phyloP scores from a whole-genome alignment of 176 grass and related monocot species.

The Oryza rufipogon region DNA sequence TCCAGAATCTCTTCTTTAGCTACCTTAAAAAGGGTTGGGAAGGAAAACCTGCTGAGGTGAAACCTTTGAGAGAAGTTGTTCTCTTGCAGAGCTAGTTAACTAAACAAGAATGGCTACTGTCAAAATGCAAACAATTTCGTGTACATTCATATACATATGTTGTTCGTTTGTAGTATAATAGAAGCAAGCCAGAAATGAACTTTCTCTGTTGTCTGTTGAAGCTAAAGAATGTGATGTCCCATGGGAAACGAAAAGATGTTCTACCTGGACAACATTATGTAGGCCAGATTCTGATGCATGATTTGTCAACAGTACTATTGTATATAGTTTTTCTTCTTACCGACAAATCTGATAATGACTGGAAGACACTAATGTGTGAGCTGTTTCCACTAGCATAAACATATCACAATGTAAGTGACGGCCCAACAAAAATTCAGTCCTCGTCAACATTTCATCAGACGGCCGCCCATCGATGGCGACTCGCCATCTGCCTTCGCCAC shows the following conservation, averaged over 20 bases:
- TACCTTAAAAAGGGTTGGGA: conserved; percentile 33
- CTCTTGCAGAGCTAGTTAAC: conserved; percentile 16
- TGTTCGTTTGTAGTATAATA: conserved; percentile 43
- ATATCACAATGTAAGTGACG: conserved; percentile 37
- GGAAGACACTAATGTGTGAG: conserved; percentile 18
- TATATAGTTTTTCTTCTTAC: conserved; percentile 10
- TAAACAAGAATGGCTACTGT: conserved; percentile 21
- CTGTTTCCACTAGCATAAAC: conserved; percentile 40
- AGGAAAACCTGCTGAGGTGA: conserved; percentile 31
- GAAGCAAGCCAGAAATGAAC: conserved; percentile 1
- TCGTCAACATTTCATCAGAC: conserved; percentile 22
- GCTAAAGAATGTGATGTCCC: conserved; percentile 1
- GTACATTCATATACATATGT: conserved; percentile 39
- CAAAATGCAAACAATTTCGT: conserved; percentile 20
- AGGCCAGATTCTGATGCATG: neutral
- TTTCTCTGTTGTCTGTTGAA: neutral
- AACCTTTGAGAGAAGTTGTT: conserved; percentile 30
- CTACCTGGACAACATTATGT: neutral
- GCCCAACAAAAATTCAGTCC: conserved; percentile 16
- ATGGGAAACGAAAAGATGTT: conserved; percentile 5
- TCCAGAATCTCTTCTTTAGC: conserved; percentile 24
- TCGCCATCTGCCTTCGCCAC: conserved; percentile 25
- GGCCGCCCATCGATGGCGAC: conserved; percentile 36
- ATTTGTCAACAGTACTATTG: neutral
- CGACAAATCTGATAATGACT: conserved; percentile 32